Base-by-base conservation (phyloP, 768 basidiomycete species). In the Boletus rex-veris region DNA sequence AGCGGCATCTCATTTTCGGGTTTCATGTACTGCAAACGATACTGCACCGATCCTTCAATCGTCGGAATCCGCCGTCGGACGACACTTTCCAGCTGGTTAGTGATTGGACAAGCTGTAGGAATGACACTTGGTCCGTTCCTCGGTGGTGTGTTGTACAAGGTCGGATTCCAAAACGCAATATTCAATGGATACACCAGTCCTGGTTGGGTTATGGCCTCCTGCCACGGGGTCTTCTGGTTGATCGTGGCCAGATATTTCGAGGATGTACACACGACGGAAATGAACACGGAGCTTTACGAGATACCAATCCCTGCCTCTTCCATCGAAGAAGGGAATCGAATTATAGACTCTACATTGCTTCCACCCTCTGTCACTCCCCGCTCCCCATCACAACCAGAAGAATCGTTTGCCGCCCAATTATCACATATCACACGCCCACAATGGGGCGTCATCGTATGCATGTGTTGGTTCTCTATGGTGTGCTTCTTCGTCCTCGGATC, bases 181-280 rank as follows among this genome's bases (percentile, higher is more conserved):
- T 88, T 85, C 73, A 87, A 88, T 59, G 85, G 85, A 5, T 83
- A 76, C 58, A 85, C 84, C 3, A 82, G 82, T 57, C 85, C 84
- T 1, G 82, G 77, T 2, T 88, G 85, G 84, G 55, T 84, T 48
- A 82, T 86, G 80, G 53, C 47, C 8, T 53, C 80, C 28, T 60
- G 78, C 9, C 86, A 83, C 77, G 64, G 68, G 6, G 58, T 75
- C 11, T 85, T 84, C 66, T 83, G 82, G 78, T 65, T 69, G 2
- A 58, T 70, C 21, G 62, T 67, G 0, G 49, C 65, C 46, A 46
- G 61, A n/a, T 72, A 69, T 51, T 80, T 75, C 54, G 67, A 79
- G 57, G 79, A 78, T 42, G 69, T 75, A 7, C 70, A 71, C 28
- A 56, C 45, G 21, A 40, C 44, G 47, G 64, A 51, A 42, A 50